phyloP scores from a whole-genome alignment of 257 asterid species.

The Primulina tabacum region DNA sequence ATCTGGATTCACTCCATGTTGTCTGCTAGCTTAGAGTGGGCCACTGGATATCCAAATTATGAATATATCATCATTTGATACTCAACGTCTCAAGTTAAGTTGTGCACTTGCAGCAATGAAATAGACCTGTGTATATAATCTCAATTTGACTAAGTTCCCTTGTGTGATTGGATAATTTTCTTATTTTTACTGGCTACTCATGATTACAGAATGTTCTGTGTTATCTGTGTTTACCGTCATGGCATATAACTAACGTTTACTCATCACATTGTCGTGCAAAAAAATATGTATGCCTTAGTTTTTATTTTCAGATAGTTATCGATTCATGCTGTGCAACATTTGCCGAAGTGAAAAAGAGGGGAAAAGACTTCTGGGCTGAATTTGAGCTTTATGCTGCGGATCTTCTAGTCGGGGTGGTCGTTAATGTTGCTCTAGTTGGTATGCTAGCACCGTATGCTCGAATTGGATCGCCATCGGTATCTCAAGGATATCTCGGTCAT shows the following conservation, averaged over 20 bases:
- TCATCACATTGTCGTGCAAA: background rate
- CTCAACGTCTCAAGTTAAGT: background rate
- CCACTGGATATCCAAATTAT: background rate
- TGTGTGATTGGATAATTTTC: background rate
- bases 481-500: slow-evolving; percentile 67
- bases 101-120: background rate
- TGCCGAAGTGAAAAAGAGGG: slow-evolving; percentile 95
- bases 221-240: background rate
- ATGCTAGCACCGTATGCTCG: slow-evolving; percentile 97
- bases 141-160: background rate
- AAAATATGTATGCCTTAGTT: background rate
- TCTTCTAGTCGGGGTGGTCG: slow-evolving; percentile 90
- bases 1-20: background rate
- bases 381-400: slow-evolving; percentile 90
- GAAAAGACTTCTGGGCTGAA: slow-evolving; percentile 96
- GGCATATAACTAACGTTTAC: background rate
- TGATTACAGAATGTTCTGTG: background rate
- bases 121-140: background rate
- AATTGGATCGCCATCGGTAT: slow-evolving; percentile 59
- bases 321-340: slow-evolving; percentile 97
- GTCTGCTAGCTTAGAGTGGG: background rate
- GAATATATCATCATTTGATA: background rate
- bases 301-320: slow-evolving; percentile 62
- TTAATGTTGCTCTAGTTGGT: slow-evolving; percentile 93
- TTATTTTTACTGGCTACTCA: too few species aligned